A percentile compares a stretch with the other conserved stretches of the same genome.
phyloP scores from a whole-genome alignment of 345 rosid species.

The Arabis hirsuta region DNA sequence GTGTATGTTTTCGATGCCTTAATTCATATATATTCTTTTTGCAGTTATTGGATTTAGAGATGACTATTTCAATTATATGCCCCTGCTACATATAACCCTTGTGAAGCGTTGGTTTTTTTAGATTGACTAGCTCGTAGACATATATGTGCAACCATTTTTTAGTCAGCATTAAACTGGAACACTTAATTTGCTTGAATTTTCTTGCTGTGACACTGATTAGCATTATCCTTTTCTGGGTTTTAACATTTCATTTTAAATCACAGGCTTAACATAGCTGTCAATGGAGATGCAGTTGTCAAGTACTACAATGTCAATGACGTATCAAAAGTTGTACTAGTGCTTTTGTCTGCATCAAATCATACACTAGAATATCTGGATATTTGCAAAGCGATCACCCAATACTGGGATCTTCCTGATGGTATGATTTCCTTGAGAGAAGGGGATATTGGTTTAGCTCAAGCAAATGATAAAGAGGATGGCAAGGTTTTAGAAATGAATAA shows the following conservation, averaged over 20 bases:
- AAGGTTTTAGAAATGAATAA: constrained; percentile 41
- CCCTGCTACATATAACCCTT: neutral
- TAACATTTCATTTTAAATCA: constrained; percentile 31
- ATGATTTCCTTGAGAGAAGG: constrained; percentile 40
- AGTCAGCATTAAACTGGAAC: constrained; percentile 1
- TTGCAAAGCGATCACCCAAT: constrained; percentile 59
- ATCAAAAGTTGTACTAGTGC: constrained; percentile 58
- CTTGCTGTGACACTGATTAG: constrained; percentile 15
- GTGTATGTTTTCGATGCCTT: constrained; percentile 68
- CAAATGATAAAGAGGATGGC: constrained; percentile 42
- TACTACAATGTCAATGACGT: constrained; percentile 73
- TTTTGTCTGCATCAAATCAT: constrained; percentile 56
- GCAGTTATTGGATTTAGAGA: constrained; percentile 4
- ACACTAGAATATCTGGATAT: constrained; percentile 52
- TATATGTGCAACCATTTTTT: neutral
- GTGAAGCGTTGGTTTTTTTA: constrained; percentile 5
- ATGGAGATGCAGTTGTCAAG: constrained; percentile 50
- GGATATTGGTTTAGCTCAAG: constrained; percentile 34
- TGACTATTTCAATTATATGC: neutral
- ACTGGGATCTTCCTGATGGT: constrained; percentile 61
- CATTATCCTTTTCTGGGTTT: neutral
- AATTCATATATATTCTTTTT: constrained; percentile 12
- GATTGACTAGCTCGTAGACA: constrained; percentile 11
- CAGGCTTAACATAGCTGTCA: constrained; percentile 58
- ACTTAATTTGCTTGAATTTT: constrained; percentile 5